Evolutionary conservation across 441 rosid species (phyloP).

Genomic region (Eutrema salsugineum): DNA sequence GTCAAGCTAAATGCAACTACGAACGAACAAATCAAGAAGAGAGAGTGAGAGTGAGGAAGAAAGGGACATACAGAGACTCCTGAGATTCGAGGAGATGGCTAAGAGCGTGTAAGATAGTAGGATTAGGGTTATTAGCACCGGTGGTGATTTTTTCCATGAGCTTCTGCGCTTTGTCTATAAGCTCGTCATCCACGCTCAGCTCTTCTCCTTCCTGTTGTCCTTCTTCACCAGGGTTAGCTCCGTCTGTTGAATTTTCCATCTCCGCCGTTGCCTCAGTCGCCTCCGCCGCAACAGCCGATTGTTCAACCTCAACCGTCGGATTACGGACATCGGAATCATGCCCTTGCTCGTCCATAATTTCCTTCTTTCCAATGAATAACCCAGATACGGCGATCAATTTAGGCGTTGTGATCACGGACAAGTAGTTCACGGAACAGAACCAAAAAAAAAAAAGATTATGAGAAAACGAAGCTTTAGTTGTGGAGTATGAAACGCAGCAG

Average conservation of each 20-base stretch:
- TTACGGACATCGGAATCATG: constrained; percentile 17
- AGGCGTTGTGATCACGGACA: constrained; percentile 7
- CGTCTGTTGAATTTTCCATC: constrained; percentile 4
- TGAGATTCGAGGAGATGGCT: constrained; percentile 75
- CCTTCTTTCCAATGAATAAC: not conserved
- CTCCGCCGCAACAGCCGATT: constrained; percentile 6
- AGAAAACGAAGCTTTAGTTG: not conserved
- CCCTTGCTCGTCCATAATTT: constrained; percentile 21
- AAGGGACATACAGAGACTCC: constrained; percentile 53
- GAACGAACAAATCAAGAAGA: not conserved
- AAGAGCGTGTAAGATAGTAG: constrained; percentile 72
- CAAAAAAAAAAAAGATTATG: not conserved
- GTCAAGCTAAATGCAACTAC: constrained; percentile 4
- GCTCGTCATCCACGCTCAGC: constrained; percentile 57
- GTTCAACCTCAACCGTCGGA: constrained; percentile 11
- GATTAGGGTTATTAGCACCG: constrained; percentile 74
- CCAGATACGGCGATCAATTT: constrained; percentile 1
- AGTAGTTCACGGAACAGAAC: not conserved
- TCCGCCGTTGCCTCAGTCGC: not conserved
- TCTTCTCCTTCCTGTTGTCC: constrained; percentile 39
- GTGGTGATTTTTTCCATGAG: constrained; percentile 82
- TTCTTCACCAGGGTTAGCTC: constrained; percentile 19
- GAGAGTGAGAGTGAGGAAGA: not conserved
- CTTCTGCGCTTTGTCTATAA: constrained; percentile 69
- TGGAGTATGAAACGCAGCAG: constrained; percentile 3